Evolutionary conservation across 202 grass and related monocot genomes (phyloP), one percentile per base, ranked within the genome.

Genomic region (Brachypodium distachyon): DNA sequence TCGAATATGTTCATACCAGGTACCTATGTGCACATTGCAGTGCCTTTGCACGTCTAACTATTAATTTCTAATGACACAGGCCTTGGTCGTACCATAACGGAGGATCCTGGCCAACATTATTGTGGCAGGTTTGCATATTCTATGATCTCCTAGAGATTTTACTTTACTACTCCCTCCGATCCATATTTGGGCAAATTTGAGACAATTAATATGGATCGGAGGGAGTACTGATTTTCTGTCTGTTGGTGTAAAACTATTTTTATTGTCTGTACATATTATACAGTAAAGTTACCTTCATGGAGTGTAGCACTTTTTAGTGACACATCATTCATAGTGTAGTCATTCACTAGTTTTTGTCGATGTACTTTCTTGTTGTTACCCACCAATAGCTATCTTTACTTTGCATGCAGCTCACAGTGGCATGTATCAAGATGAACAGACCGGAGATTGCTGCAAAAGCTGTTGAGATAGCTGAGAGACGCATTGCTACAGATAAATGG

Each of bases 1-100:
- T 88, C 23, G n/a, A 70, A 49, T 76, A 68, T 7, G 39, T 17
- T 51, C 65, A 36, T 65, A 32, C 8, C n/a, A 42, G 49, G 21
- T 13, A 59, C 39, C 40, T 67, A n/a, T 39, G 4, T 7, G 46
- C 46, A 46, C 75, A 38, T 25, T 63, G 27, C 28, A 61, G 62
- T 48, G 42, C n/a, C 37, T 70, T 70, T 41, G 39, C 58, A 10
- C 21, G 38, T 54, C 55, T 53, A 18, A 76, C 86, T 23, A 62
- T 2, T 16, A 12, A 74, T 89, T 75, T 85, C 12, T 51, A 46
- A 86, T 87, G 62, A 47, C 61, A 51, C 76, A 97, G 90, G 74
- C 88, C 90, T 81, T 97, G 93, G 93, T 97, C 93, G 12, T 97
- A 97, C 71, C 93, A 97, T 79, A 97, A 97, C 64, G 93, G 90